Evolutionary conservation across 495 filamentous ascomycete species (phyloP).

Genomic region (Niebla homalea): DNA sequence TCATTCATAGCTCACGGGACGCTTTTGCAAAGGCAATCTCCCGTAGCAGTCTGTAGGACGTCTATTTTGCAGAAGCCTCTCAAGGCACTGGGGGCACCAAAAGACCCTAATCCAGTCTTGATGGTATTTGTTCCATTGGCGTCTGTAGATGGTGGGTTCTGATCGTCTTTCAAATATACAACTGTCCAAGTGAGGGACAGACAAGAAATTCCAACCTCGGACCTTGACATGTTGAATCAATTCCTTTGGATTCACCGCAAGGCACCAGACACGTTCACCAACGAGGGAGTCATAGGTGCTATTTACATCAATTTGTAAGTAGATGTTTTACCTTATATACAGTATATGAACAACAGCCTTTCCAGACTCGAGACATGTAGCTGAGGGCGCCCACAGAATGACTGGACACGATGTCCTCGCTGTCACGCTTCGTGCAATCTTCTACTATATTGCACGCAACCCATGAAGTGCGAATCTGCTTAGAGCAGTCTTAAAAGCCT

Average conservation of each 20-base stretch:
- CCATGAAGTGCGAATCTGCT: slow-evolving; percentile 18
- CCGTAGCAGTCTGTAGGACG: background rate
- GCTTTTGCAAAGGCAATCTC: slow-evolving; percentile 52
- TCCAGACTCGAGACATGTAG: too few species aligned
- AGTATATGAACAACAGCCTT: too few species aligned
- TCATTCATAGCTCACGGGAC: slow-evolving; percentile 70
- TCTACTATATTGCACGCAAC: slow-evolving; percentile 49
- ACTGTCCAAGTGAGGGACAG: slow-evolving; percentile 20
- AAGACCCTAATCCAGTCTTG: slow-evolving; percentile 34
- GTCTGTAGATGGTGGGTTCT: too few species aligned
- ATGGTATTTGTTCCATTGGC: slow-evolving; percentile 53
- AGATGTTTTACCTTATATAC: background rate
- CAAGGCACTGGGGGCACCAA: too few species aligned
- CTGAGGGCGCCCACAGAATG: too few species aligned
- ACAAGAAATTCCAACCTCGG: slow-evolving; percentile 24
- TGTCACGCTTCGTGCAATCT: slow-evolving; percentile 45
- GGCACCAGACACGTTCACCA: slow-evolving; percentile 52
- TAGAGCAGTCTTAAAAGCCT: too few species aligned
- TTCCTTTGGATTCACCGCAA: slow-evolving; percentile 32
- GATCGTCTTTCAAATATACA: slow-evolving; percentile 38
- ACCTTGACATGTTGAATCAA: slow-evolving; percentile 31
- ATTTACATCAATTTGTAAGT: slow-evolving; percentile 4
- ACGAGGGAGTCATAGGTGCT: slow-evolving; percentile 43
- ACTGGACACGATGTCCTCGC: slow-evolving; percentile 21
- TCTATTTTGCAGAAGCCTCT: slow-evolving; percentile 2